Evolutionary conservation across 164 flowering plant species (phyloP).

Genomic region (Liriodendron chinense): DNA sequence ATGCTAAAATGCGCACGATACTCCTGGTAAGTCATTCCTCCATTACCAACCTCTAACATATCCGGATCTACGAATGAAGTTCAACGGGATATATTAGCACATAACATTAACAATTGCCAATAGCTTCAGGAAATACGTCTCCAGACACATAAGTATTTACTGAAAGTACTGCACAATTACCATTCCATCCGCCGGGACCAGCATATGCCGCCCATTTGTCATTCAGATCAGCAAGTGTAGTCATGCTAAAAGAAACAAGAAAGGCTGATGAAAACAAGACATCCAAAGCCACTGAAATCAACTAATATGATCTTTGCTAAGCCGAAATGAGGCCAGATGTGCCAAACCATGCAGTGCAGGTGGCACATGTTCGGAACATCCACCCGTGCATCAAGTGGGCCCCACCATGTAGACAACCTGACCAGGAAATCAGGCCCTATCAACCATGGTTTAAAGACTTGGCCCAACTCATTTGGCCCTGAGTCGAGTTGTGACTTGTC

Average conservation of each 20-base stretch:
- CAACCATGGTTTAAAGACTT: too few species aligned
- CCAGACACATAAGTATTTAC: neutral
- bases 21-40: constrained; percentile 85
- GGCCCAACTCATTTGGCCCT: too few species aligned
- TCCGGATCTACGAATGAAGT: constrained; percentile 68
- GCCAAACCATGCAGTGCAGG: too few species aligned
- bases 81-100: neutral
- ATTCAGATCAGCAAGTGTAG: constrained; percentile 83
- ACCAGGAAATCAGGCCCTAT: too few species aligned
- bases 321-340: neutral
- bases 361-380: too few species aligned
- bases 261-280: constrained; percentile 11
- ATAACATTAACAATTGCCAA: neutral
- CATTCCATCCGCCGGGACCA: constrained; percentile 99
- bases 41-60: constrained; percentile 99
- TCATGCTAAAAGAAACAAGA: constrained; percentile 54
- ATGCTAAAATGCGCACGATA: constrained; percentile 94
- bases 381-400: too few species aligned
- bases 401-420: too few species aligned
- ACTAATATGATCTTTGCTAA: neutral
- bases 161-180: constrained; percentile 30
- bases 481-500: too few species aligned
- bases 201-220: constrained; percentile 99
- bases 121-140: neutral
- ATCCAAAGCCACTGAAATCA: neutral